Evolutionary conservation across 2,329 filamentous ascomycete genomes (phyloP), one percentile per base, ranked within the genome.

Genomic region (Aspergillus pseudotamarii): DNA sequence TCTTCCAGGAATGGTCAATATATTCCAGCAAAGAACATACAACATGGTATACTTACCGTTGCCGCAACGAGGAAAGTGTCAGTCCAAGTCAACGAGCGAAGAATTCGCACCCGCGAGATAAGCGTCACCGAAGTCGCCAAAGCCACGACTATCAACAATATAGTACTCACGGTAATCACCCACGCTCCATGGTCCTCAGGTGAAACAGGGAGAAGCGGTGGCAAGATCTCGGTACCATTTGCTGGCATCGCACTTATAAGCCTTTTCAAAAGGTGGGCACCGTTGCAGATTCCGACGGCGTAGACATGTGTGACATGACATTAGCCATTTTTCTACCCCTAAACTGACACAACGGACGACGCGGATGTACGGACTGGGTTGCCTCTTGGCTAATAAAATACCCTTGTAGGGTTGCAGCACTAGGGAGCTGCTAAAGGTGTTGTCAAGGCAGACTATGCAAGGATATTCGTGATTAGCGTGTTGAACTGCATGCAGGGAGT

Each of bases 21-120:
- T 6, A n/a, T 28, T 6, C 14, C 12, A 16, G 12, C 14, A 6
- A 16, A 16, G 12, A 16, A 36, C 12, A 36, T 36, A 36, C 5
- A 34, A 11, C 2, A 36, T 36, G 34, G 34, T 3, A 21, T 34
- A 34, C 19, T 28, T 41, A 60, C 58, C n/a, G 10, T 54, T 16
- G 32, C 48, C 30, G 21, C 12, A n/a, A 26, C 2, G 19, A 54
- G 34, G 21, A 45, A 21, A 2, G 1, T 12, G 26, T 60, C 50
- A 23, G 36, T 45, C 46, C 34, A 60, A 14, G 50, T 23, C 1
- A 60, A 26, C 3, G 30, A 28, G 8, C 36, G 34, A 21, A 60
- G 48, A 32, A 45, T 53, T 8, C 58, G 48, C 8, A 60, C 12
- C 10, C 58, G 58, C 19, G 58, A 60, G 11, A 60, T 46, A 21